Conservation (phyloP, 2,329 filamentous ascomycete genomes). For the Leptographium wingfieldii region DNA sequence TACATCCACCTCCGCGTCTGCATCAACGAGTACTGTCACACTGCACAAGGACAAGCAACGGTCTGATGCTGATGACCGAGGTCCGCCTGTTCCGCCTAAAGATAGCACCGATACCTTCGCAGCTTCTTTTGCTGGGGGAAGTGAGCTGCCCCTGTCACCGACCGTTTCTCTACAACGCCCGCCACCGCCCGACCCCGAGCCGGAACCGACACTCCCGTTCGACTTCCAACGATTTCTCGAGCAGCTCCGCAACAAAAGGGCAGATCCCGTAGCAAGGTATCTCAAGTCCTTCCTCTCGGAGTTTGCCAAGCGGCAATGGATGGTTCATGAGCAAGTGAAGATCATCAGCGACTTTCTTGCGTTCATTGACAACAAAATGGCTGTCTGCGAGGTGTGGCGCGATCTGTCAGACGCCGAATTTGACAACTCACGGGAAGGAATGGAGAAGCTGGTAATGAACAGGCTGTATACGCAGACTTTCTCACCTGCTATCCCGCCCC, state of each 20-base stretch:
- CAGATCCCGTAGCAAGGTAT: slow-evolving; percentile 94
- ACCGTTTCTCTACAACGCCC: slow-evolving; percentile 43
- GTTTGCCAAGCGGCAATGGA: slow-evolving; percentile 97
- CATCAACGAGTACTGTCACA: background rate
- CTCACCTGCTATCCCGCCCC: slow-evolving; percentile 78
- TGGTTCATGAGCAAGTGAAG: slow-evolving; percentile 98
- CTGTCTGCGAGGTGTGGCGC: slow-evolving; percentile 88
- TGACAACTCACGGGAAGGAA: slow-evolving; percentile 93
- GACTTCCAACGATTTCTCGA: slow-evolving; percentile 97
- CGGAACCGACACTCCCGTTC: slow-evolving; percentile 78
- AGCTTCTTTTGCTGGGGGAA: slow-evolving; percentile 12
- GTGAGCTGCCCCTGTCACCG: slow-evolving; percentile 31
- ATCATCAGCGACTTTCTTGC: slow-evolving; percentile 93
- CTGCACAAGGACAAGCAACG: slow-evolving; percentile 11
- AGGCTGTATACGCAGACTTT: slow-evolving; percentile 91
- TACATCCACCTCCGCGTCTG: slow-evolving; percentile 17
- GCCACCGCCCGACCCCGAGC: slow-evolving; percentile 60
- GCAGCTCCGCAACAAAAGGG: slow-evolving; percentile 88
- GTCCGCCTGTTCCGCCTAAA: slow-evolving; percentile 48
- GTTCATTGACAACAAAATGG: slow-evolving; percentile 98
- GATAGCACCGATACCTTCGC: slow-evolving; percentile 21
- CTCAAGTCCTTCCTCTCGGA: slow-evolving; percentile 88
- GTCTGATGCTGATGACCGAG: slow-evolving; percentile 29
- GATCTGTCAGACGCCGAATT: slow-evolving; percentile 94
- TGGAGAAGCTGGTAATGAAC: slow-evolving; percentile 99